Evolutionary conservation across 129 eudicot species (phyloP), one percentile per base, ranked within the genome.

Genomic region (Glebionis coronaria): DNA sequence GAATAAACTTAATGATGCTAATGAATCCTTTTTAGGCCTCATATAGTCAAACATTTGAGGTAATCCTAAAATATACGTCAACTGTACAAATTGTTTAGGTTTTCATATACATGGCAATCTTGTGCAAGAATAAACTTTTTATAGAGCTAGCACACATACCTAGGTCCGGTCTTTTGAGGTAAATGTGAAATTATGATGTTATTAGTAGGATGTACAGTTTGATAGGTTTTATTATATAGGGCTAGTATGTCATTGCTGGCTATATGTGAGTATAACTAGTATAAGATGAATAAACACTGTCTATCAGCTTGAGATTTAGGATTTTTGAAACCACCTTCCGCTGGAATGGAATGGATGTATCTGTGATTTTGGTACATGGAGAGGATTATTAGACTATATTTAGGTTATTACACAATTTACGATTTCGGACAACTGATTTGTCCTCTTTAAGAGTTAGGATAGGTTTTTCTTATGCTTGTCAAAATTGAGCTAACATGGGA

Each of bases 361-460:
- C 23, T 29, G 28, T 45, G 67, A 29, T 64, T 63, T 64, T 53
- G 66, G 67, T 56, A 44, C 62, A 50, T 35, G 7, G 44, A 56
- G 45, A 45, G 20, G n/a, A 4, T 44, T 18, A 63, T 66, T 44
- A 73, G 12, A 42, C 44, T 42, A 53, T 47, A 60, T 52, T 49
- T 50, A 47, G 50, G 5, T 16, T 3, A 28, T 5, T 57, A 70
- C 67, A 44, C 64, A 27, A 70, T 70, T 18, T 42, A n/a, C 15
- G 57, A 49, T 16, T 47, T 44, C 14, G 12, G n/a, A 50, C 57
- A 53, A 25, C 18, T 63, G 50, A 53, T 52, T 62, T 35, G 42
- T 25, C 56, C 44, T 7, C 68, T 31, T 42, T n/a, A 61, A 35
- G 75, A 69, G 59, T 76, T 60, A 68, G 64, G 44, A 8, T 71